Percentiles rank a stretch among this genome's conserved stretches.
Evolutionary conservation across 352 stramenopile species (phyloP).

Genomic region (Phytophthora quininea): DNA sequence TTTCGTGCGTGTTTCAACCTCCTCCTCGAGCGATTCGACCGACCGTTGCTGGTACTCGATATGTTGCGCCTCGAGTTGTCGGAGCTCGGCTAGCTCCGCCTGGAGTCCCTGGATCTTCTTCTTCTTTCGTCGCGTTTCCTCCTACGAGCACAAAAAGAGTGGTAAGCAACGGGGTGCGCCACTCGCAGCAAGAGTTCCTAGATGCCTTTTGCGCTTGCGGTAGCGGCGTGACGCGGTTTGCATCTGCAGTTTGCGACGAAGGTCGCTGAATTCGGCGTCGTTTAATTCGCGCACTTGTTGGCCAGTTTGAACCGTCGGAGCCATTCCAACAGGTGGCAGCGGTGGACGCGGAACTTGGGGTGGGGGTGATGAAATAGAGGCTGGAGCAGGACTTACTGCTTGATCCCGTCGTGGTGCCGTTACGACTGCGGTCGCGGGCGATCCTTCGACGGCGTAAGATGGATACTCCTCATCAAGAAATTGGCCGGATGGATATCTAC

Average conservation of each 20-base stretch:
- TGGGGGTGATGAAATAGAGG: not conserved
- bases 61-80: constrained; percentile 8
- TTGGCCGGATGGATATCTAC: no score
- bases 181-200: not conserved
- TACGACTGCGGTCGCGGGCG: no score
- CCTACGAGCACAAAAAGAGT: constrained; percentile 9
- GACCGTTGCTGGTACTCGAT: constrained; percentile 19
- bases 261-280: constrained; percentile 25
- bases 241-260: constrained; percentile 39
- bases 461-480: no score
- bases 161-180: not conserved
- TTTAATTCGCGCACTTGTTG: constrained; percentile 30
- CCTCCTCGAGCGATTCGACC: not conserved
- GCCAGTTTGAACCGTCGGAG: constrained; percentile 11
- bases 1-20: not conserved
- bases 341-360: not conserved
- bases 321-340: not conserved
- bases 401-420: no score
- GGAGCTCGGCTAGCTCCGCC: constrained; percentile 20
- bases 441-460: no score
- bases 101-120: constrained; percentile 10
- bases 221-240: constrained; percentile 42
- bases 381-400: not conserved
- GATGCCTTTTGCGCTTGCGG: constrained; percentile 45
- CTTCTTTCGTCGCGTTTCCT: constrained; percentile 13